Base-by-base conservation (phyloP, 1,284 basidiomycete species). In the Baeospora myosura region DNA sequence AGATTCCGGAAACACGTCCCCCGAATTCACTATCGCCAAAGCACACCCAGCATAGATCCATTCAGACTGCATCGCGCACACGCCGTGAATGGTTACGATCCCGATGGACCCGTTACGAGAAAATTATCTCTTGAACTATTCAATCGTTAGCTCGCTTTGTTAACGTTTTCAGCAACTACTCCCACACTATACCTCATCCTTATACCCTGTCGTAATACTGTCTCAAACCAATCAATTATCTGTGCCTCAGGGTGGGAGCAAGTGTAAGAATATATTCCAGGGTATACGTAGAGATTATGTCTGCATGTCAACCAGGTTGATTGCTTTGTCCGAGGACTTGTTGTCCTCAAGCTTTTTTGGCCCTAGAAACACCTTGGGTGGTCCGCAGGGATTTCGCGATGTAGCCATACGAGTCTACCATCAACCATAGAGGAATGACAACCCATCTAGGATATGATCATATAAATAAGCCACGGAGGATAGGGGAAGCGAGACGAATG, bases 391-490 rank as follows among this genome's bases (percentile, higher is more conserved):
- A 67, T 30, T 61, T 56, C 3, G 79, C 70, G 46, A 89, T 84
- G 46, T 81, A 71, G 2, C 63, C 64, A 47, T 88, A 89, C 0
- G 87, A 87, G 53, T 88, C 80, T 49, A 69, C 66, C 81, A 89
- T 81, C 41, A 90, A 66, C 66, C 71, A 75, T 10, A 87, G 43
- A 1, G 87, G 88, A 49, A 89, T 71, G 42, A 76, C 53, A 10
- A 90, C 85, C 87, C 87, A 90, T 46, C 86, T 89, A 51, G 20
- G 47, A 40, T n/a, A 42, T 40, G 29, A 25, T 38, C 16, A 43
- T 41, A 36, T 43, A 46, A 22, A 54, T 54, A 38, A 59, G 42
- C 28, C 49, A 17, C 33, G 17, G 18, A n/a, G 23, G 22, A 23
- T 18, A 17, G 18, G 25, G 44, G 12, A 7, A 23, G 20, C 4